Conservation (phyloP, 73 alveolate genomes). For the Tetrahymena malaccensis region DNA sequence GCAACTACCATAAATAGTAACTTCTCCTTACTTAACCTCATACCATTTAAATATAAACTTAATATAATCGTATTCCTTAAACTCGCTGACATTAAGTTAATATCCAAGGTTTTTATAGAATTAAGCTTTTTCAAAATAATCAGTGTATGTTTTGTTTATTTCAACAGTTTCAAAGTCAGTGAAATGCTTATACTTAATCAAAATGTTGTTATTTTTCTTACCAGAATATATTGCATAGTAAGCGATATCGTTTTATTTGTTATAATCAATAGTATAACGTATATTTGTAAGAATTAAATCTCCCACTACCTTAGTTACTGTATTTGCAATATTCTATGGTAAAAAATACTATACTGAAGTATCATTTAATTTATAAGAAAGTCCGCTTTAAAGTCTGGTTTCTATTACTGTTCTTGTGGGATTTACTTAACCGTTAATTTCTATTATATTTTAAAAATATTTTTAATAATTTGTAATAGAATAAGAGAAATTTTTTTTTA, state of each 20-base stretch:
- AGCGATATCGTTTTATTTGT: neutral
- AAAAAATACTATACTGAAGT: neutral
- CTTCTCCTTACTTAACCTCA: neutral
- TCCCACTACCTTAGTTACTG: neutral
- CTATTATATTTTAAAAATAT: too few relatives aligned
- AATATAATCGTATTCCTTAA: neutral
- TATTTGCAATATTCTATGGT: neutral
- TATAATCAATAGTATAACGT: neutral
- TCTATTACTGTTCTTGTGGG: neutral
- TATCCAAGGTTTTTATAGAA: neutral
- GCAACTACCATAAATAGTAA: neutral
- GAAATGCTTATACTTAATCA: neutral
- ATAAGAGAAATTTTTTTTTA: neutral
- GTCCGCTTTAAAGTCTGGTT: neutral
- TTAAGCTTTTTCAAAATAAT: neutral
- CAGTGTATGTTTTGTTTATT: neutral
- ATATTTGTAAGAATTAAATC: neutral
- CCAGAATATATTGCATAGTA: neutral
- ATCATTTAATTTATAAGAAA: neutral
- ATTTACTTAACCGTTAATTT: too few relatives aligned
- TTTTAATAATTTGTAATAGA: neutral
- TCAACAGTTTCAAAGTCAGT: neutral
- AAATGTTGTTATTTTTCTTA: neutral
- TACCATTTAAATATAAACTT: neutral
- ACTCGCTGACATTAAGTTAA: neutral